Conservation (phyloP, 148 eudicot genomes). For the Fagopyrum esculentum region DNA sequence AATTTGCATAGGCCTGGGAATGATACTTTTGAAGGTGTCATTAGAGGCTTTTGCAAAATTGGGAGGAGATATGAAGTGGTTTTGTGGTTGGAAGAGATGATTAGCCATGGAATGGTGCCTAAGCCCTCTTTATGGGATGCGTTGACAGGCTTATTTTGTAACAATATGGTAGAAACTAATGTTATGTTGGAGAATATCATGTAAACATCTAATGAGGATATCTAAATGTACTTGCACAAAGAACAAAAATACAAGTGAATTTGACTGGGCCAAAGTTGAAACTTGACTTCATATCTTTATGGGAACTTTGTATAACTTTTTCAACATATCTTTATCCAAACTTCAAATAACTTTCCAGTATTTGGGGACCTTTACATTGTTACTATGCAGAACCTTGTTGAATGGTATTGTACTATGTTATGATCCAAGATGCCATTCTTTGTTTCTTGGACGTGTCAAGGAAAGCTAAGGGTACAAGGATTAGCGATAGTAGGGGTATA, state of each 20-base stretch:
- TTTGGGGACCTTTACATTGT: too few relatives aligned
- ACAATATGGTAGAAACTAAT: slow-evolving; percentile 17
- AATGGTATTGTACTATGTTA: too few relatives aligned
- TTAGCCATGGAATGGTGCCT: slow-evolving; percentile 60
- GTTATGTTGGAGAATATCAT: slow-evolving; percentile 17
- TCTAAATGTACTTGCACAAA: background rate
- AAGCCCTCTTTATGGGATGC: slow-evolving; percentile 45
- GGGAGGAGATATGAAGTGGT: slow-evolving; percentile 54
- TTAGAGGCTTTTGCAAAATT: slow-evolving; percentile 58
- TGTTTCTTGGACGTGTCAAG: too few relatives aligned
- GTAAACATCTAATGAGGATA: background rate
- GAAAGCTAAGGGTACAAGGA: too few relatives aligned
- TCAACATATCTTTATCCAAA: too few relatives aligned
- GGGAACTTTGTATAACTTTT: too few relatives aligned
- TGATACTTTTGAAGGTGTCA: slow-evolving; percentile 33
- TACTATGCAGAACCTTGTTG: too few relatives aligned
- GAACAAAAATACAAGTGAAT: background rate
- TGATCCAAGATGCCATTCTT: too few relatives aligned
- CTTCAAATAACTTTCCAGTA: too few relatives aligned
- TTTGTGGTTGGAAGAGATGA: slow-evolving; percentile 93
- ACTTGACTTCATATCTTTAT: too few relatives aligned
- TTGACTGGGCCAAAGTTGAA: too few relatives aligned
- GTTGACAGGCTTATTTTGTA: slow-evolving; percentile 43
- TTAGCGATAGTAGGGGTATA: too few relatives aligned
- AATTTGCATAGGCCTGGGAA: slow-evolving; percentile 45